These are phyloP conservation scores for Melaleuca alternifolia DNA, from an alignment of 345 rosid species.

Conservation along the genomic window DNA sequence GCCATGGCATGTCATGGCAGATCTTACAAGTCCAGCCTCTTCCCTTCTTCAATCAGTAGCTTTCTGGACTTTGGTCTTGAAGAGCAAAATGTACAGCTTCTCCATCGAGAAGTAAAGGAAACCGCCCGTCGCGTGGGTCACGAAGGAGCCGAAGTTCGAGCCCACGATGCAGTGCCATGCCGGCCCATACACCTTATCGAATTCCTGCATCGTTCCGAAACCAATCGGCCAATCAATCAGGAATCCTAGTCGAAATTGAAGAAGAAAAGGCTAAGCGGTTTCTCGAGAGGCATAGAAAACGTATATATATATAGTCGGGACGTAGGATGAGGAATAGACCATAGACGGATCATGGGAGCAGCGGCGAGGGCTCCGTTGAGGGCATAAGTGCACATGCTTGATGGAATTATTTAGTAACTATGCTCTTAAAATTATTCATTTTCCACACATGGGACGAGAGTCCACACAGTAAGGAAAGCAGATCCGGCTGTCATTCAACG, in stretches of 20 bases:
- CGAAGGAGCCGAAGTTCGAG: slow-evolving; percentile 72
- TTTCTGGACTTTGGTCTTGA: slow-evolving; percentile 56
- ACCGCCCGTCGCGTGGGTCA: slow-evolving; percentile 76
- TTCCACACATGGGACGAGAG: neutral
- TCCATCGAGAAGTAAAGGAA: slow-evolving; percentile 85
- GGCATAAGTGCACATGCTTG: neutral
- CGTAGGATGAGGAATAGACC: neutral
- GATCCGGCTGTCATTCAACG: neutral
- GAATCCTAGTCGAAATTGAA: neutral
- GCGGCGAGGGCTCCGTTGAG: neutral
- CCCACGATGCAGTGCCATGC: slow-evolving; percentile 98
- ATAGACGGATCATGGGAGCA: neutral
- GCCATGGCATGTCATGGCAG: neutral
- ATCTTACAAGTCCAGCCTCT: neutral
- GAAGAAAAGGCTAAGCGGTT: no score
- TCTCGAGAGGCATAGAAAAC: neutral
- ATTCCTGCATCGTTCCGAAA: slow-evolving; percentile 38
- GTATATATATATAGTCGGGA: neutral
- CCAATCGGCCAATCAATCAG: neutral
- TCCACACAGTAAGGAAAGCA: neutral
- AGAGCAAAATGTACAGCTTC: slow-evolving; percentile 51
- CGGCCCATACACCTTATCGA: slow-evolving; percentile 81
- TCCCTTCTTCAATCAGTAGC: slow-evolving; percentile 8
- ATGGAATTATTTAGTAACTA: neutral
- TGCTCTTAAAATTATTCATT: neutral